phyloP scores from a whole-genome alignment of 176 grass and related monocot species.

The Musa beccarii region DNA sequence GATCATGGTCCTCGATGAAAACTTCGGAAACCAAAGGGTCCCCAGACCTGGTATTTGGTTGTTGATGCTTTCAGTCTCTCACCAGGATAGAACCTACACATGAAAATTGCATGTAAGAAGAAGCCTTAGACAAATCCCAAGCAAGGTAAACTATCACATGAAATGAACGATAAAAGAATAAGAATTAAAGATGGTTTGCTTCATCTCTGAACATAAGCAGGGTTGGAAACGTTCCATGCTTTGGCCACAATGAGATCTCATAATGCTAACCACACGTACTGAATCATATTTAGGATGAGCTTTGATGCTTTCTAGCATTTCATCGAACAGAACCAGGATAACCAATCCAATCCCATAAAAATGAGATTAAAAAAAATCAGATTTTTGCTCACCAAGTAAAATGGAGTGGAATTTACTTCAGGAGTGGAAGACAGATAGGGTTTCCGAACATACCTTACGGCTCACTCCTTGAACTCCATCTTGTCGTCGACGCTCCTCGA shows the following conservation, averaged over 20 bases:
- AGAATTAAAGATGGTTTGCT: not conserved
- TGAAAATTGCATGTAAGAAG: not conserved
- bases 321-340: too few species aligned
- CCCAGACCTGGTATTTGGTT: conserved; percentile 33
- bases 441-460: conserved; percentile 1
- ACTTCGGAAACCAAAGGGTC: conserved; percentile 34
- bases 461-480: conserved; percentile 2
- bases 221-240: too few species aligned
- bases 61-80: conserved; percentile 43
- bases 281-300: too few species aligned
- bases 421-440: too few species aligned
- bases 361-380: not conserved
- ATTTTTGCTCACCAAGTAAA: not conserved
- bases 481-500: conserved; percentile 5
- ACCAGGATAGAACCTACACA: conserved; percentile 71
- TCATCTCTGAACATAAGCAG: too few species aligned
- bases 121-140: not conserved
- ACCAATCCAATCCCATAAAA: not conserved
- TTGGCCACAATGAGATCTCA: too few species aligned
- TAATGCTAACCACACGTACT: too few species aligned
- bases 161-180: not conserved
- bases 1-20: conserved; percentile 32
- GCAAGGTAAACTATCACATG: too few species aligned
- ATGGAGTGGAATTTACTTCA: not conserved
- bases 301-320: too few species aligned